Conservation (phyloP, 1,284 basidiomycete genomes). For the Ganoderma boninense region DNA sequence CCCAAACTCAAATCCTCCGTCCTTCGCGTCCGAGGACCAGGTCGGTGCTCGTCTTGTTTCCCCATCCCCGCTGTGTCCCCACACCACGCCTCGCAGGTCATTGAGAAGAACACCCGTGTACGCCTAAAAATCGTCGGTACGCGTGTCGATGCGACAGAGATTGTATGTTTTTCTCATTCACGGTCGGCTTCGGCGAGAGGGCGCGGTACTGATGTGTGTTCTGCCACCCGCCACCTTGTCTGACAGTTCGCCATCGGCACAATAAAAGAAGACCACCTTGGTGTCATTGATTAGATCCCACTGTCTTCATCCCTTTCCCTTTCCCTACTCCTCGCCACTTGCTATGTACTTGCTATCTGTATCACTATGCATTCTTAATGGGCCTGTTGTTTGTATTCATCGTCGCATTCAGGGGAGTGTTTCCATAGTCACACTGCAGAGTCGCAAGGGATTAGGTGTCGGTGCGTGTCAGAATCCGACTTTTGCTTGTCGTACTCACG, state of each 20-base stretch:
- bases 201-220: neutral
- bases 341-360: slow-evolving; percentile 33
- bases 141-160: slow-evolving; percentile 96
- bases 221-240: neutral
- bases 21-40: slow-evolving; percentile 90
- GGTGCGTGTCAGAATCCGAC: neutral
- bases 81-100: slow-evolving; percentile 60
- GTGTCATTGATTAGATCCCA: slow-evolving; percentile 71
- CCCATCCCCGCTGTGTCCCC: slow-evolving; percentile 8
- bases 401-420: neutral
- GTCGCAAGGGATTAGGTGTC: neutral
- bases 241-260: slow-evolving; percentile 90
- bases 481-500: neutral
- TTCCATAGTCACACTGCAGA: neutral
- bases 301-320: slow-evolving; percentile 9
- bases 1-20: slow-evolving; percentile 92
- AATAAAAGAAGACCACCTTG: slow-evolving; percentile 94
- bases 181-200: neutral
- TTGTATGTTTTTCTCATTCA: slow-evolving; percentile 62
- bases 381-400: neutral
- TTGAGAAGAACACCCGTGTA: slow-evolving; percentile 93
- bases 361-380: slow-evolving; percentile 11
- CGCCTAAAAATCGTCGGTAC: slow-evolving; percentile 97
- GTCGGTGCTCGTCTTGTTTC: slow-evolving; percentile 46
- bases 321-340: slow-evolving; percentile 5